Conservation (phyloP, 148 eudicot genomes). For the Fallopia convolvulus region DNA sequence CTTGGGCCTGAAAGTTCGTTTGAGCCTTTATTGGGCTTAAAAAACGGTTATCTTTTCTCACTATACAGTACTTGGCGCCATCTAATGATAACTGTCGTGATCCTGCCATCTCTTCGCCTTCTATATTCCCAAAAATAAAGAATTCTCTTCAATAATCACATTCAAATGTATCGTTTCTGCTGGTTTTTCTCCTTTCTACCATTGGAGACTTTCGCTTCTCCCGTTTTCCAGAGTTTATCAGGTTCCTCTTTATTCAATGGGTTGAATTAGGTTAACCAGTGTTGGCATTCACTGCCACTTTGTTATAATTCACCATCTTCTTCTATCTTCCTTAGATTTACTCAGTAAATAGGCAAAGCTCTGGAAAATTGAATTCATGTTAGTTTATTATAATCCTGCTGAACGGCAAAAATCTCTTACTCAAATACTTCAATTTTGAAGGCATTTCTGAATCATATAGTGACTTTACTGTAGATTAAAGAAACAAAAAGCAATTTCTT, state of each 20-base stretch:
- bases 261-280: background rate
- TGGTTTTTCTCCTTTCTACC: background rate
- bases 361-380: background rate
- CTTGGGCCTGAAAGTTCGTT: background rate
- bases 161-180: background rate
- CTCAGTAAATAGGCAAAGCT: background rate
- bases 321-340: background rate
- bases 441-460: too few species aligned
- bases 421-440: too few species aligned
- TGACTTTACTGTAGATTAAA: background rate
- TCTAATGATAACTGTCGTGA: background rate
- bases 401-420: background rate
- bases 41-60: background rate
- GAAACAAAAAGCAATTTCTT: background rate
- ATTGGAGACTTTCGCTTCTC: slow-evolving; percentile 2
- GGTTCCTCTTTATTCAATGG: background rate
- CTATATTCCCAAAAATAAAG: background rate
- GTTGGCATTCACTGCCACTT: background rate
- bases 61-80: background rate
- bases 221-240: slow-evolving; percentile 5
- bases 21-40: background rate
- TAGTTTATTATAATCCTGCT: background rate
- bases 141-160: background rate
- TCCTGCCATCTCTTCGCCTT: background rate
- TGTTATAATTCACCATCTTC: background rate